Conservation (phyloP, 257 asterid genomes). For the Catharanthus roseus region DNA sequence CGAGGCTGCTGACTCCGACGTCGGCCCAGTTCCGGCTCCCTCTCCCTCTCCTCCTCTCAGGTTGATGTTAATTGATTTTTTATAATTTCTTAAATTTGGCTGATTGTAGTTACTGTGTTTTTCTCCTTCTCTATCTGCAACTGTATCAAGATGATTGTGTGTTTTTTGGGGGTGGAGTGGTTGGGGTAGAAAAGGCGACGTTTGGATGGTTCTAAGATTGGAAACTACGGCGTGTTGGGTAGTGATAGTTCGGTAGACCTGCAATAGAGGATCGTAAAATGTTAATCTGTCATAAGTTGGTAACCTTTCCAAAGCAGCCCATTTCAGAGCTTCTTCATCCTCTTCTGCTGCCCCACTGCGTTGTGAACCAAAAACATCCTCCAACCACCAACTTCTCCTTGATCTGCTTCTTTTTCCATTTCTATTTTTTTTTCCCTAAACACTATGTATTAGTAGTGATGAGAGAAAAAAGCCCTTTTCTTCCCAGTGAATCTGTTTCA, state of each 20-base stretch:
- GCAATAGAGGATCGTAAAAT: too few relatives aligned
- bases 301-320: conserved; percentile 88
- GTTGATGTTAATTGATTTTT: too few relatives aligned
- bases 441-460: too few relatives aligned
- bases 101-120: conserved; percentile 12
- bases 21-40: too few relatives aligned
- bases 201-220: not conserved
- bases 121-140: not conserved
- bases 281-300: conserved; percentile 76
- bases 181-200: conserved; percentile 12
- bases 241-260: conserved; percentile 6
- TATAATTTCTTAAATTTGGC: too few relatives aligned
- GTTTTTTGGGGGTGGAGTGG: conserved; percentile 25
- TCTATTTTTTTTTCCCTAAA: too few relatives aligned
- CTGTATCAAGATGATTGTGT: not conserved
- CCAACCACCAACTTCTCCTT: conserved; percentile 37
- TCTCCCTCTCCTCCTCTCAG: too few relatives aligned
- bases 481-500: too few relatives aligned
- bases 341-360: conserved; percentile 41
- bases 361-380: conserved; percentile 41
- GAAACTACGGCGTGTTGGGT: conserved; percentile 2
- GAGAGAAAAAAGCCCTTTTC: too few relatives aligned
- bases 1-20: too few relatives aligned
- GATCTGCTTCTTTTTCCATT: conserved; percentile 5
- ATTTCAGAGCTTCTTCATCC: conserved; percentile 77